Conservation (phyloP, 176 grass and related monocot genomes). For the Canna indica region DNA sequence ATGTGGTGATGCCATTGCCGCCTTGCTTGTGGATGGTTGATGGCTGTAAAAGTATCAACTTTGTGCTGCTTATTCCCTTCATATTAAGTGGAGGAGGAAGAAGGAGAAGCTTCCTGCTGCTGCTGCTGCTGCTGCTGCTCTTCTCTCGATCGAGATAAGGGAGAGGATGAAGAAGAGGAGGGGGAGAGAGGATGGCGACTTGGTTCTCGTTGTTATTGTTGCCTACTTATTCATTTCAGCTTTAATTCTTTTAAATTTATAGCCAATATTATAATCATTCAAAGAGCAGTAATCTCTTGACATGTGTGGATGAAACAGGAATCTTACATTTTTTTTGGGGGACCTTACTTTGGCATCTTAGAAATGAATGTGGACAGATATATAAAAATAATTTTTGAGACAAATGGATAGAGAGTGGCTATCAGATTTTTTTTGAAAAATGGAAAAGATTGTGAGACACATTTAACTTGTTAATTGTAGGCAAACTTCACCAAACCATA, state of each 20-base stretch:
- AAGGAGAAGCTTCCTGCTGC: background rate
- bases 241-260: background rate
- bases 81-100: background rate
- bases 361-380: too few relatives aligned
- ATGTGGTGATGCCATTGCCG: background rate
- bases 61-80: slow-evolving; percentile 1
- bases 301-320: too few relatives aligned
- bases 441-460: too few relatives aligned
- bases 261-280: background rate
- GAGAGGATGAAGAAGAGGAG: background rate
- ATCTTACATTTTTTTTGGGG: too few relatives aligned
- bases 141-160: background rate
- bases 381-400: too few relatives aligned
- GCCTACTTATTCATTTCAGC: background rate
- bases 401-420: too few relatives aligned
- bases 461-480: too few relatives aligned
- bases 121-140: background rate
- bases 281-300: too few relatives aligned
- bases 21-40: slow-evolving; percentile 10
- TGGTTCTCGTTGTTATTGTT: background rate
- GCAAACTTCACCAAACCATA: too few relatives aligned
- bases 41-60: background rate
- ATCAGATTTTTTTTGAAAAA: too few relatives aligned
- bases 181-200: background rate
- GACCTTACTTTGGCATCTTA: too few relatives aligned